Conservation (phyloP, 768 basidiomycete species). For the Suillus luteus region DNA sequence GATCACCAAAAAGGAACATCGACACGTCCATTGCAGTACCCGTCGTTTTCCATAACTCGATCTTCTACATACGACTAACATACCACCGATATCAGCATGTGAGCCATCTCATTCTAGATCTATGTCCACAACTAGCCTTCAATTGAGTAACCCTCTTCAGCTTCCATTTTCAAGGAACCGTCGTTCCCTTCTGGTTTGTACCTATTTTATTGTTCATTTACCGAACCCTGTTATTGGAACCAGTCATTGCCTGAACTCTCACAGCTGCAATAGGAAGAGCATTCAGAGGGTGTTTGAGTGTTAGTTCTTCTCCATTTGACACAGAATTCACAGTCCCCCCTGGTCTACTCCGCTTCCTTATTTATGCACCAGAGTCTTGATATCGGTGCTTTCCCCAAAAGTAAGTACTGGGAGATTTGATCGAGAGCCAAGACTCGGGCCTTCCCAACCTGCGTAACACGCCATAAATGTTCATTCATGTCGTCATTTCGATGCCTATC, state of each 20-base stretch:
- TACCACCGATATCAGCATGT: not conserved
- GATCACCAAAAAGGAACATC: not conserved
- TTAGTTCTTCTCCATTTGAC: not conserved
- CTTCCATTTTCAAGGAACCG: conserved; percentile 3
- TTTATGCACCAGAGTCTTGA: not conserved
- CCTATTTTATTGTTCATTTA: not conserved
- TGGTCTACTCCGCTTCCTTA: not conserved
- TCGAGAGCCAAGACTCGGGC: not conserved
- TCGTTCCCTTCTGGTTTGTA: not conserved
- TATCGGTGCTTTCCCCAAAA: not conserved
- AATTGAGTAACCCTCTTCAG: conserved; percentile 1
- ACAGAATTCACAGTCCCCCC: not conserved
- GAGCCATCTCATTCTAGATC: not conserved
- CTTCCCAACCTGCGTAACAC: not conserved
- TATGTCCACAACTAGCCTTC: not conserved
- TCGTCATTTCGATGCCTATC: not conserved
- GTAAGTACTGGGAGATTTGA: not conserved
- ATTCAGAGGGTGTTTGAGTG: not conserved
- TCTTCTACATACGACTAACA: not conserved
- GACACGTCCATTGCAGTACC: not conserved
- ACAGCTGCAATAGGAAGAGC: not conserved
- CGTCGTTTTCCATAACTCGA: not conserved
- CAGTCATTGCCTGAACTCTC: not conserved
- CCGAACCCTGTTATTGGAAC: not conserved
- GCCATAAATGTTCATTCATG: not conserved